These are phyloP conservation scores for Penicillium sumatraense DNA, from an alignment of 2,329 filamentous ascomycete genomes.

Conservation along the genomic window DNA sequence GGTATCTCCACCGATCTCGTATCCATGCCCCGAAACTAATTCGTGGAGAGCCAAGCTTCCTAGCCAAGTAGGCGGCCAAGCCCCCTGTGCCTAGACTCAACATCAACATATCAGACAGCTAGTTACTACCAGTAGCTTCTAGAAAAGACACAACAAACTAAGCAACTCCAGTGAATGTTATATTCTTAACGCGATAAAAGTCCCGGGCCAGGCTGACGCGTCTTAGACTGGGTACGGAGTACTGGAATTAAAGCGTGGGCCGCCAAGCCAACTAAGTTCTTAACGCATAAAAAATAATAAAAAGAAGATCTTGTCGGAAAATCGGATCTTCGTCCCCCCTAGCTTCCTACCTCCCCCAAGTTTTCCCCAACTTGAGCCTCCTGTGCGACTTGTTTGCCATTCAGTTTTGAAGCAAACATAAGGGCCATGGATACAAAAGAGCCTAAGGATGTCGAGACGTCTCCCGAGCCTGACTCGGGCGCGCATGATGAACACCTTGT, in stretches of 20 bases:
- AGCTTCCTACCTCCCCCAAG: background rate
- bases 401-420: background rate
- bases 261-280: slow-evolving; percentile 7
- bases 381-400: background rate
- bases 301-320: background rate
- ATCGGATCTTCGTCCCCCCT: background rate
- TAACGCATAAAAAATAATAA: background rate
- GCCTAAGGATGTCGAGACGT: slow-evolving; percentile 11
- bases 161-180: too few relatives aligned
- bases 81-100: background rate
- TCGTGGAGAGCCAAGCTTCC: slow-evolving; percentile 7
- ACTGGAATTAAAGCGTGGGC: background rate
- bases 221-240: background rate
- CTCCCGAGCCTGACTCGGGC: background rate
- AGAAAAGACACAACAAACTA: too few relatives aligned
- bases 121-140: too few relatives aligned
- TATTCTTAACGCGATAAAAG: too few relatives aligned
- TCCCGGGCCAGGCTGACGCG: slow-evolving; percentile 4
- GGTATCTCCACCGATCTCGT: background rate
- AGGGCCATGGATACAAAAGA: background rate
- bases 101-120: too few relatives aligned
- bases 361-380: background rate
- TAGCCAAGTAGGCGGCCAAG: slow-evolving; percentile 3
- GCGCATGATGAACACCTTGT: slow-evolving; percentile 29
- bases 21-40: background rate